Conservation (phyloP, 768 basidiomycete genomes). For the Mycena rosella region DNA sequence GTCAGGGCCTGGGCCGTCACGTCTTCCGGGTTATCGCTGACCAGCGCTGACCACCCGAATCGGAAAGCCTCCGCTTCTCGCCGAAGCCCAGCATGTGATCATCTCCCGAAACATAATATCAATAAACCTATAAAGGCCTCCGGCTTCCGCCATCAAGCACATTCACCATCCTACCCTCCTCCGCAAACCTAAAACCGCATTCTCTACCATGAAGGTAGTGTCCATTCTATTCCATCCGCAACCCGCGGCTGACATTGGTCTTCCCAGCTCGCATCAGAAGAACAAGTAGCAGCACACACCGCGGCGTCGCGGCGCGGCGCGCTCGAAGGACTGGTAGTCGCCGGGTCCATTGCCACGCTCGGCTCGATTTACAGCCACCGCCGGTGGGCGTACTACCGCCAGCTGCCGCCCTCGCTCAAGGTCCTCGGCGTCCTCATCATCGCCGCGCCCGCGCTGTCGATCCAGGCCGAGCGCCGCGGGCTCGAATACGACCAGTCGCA, state of each 20-base stretch:
- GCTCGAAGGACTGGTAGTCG: conserved; percentile 66
- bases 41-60: too few relatives aligned
- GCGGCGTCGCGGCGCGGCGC: conserved; percentile 72
- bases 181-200: not conserved
- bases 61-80: not conserved
- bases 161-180: not conserved
- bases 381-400: conserved; percentile 68
- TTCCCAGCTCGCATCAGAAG: conserved; percentile 41
- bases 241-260: not conserved
- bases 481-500: conserved; percentile 73
- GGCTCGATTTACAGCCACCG: conserved; percentile 69
- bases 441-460: conserved; percentile 72
- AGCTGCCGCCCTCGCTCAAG: conserved; percentile 76
- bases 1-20: too few relatives aligned
- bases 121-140: not conserved
- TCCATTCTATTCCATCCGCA: not conserved
- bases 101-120: too few relatives aligned
- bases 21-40: too few relatives aligned
- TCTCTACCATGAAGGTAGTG: conserved; percentile 19
- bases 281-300: conserved; percentile 66
- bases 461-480: conserved; percentile 78
- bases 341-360: conserved; percentile 63
- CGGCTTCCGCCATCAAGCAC: not conserved
- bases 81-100: too few relatives aligned
- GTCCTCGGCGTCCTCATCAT: conserved; percentile 72